Percentiles rank a stretch among this genome's conserved stretches.
These are phyloP conservation scores for Termitomyces sp. DNA, from an alignment of 1,284 basidiomycete genomes.

Conservation along the genomic window DNA sequence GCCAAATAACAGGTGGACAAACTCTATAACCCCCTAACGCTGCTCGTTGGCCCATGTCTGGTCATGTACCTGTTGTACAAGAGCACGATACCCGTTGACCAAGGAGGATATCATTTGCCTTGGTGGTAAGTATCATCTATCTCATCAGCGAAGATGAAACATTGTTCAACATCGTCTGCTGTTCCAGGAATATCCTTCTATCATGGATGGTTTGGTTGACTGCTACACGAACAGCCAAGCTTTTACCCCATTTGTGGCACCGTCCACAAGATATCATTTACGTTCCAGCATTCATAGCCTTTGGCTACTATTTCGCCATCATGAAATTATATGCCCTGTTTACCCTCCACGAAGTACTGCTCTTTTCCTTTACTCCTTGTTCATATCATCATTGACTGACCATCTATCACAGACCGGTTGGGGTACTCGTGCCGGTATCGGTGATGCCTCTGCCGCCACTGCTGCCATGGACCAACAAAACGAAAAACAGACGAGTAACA, in stretches of 20 bases:
- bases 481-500: conserved; percentile 20
- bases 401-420: conserved; percentile 63
- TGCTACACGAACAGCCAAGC: conserved; percentile 80
- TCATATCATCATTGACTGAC: not conserved
- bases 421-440: conserved; percentile 89
- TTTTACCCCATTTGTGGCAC: conserved; percentile 84
- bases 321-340: conserved; percentile 85
- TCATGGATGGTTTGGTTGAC: conserved; percentile 79
- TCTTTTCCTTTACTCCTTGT: conserved; percentile 4
- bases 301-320: conserved; percentile 84
- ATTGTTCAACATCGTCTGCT: conserved; percentile 7
- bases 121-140: conserved; percentile 63
- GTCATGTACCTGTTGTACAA: conserved; percentile 76
- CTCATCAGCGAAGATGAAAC: not conserved
- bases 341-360: conserved; percentile 70
- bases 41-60: conserved; percentile 77
- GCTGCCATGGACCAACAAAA: conserved; percentile 49
- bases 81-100: conserved; percentile 60
- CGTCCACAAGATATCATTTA: conserved; percentile 82
- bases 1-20: conserved; percentile 67
- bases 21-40: conserved; percentile 85
- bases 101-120: conserved; percentile 84
- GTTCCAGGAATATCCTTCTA: conserved; percentile 64
- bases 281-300: conserved; percentile 87
- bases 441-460: conserved; percentile 70